Conservation (phyloP, 768 basidiomycete genomes). For the Mycena rosella region DNA sequence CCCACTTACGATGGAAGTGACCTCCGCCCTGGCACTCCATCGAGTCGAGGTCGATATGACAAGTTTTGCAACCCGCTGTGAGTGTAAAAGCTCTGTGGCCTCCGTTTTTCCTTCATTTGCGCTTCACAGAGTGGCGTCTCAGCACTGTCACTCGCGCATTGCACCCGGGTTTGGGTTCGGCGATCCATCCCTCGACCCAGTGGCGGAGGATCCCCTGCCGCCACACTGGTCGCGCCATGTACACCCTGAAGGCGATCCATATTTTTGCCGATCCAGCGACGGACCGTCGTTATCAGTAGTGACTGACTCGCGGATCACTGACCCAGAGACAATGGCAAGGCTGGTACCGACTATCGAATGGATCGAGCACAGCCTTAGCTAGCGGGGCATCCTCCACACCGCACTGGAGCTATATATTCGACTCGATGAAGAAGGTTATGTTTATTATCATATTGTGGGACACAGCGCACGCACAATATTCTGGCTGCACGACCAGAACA, state of each 20-base stretch:
- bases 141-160: no score
- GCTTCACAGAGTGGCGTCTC: no score
- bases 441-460: conserved; percentile 71
- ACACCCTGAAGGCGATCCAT: conserved; percentile 73
- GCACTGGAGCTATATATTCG: conserved; percentile 65
- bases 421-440: conserved; percentile 56
- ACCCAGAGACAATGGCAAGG: conserved; percentile 45
- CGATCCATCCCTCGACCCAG: no score
- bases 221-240: conserved; percentile 57
- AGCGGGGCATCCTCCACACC: conserved; percentile 45
- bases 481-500: conserved; percentile 63
- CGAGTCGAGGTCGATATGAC: no score
- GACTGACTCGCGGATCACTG: conserved; percentile 65
- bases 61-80: no score
- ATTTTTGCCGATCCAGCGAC: conserved; percentile 54
- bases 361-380: conserved; percentile 47
- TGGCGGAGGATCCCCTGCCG: conserved; percentile 37
- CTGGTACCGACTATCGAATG: conserved; percentile 51
- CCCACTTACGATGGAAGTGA: no score
- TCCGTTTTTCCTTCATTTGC: no score
- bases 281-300: conserved; percentile 52
- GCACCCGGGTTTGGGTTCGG: no score
- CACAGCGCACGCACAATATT: conserved; percentile 58
- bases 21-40: no score
- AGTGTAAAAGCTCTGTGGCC: no score